Conservation (phyloP, 2,329 filamentous ascomycete species). For the Zymoseptoria tritici region DNA sequence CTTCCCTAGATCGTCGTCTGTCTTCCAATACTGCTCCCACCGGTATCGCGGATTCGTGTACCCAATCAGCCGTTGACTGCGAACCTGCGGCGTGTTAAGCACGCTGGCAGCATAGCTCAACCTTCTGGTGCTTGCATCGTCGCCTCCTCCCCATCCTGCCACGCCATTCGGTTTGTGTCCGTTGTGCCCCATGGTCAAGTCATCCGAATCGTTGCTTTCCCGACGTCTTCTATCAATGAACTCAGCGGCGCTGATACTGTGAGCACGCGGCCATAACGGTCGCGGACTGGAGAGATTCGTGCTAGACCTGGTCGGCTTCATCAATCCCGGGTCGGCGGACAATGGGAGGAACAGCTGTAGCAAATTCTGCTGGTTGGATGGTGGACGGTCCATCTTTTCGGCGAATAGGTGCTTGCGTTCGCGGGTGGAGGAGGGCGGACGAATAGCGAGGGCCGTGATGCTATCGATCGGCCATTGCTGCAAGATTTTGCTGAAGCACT, state of each 20-base stretch:
- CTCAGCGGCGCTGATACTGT: conserved; percentile 18
- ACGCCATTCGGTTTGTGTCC: conserved; percentile 2
- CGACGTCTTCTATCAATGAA: conserved; percentile 10
- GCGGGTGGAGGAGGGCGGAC: background rate
- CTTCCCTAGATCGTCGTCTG: conserved; percentile 61
- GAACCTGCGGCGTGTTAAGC: conserved; percentile 57
- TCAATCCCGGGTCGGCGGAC: background rate
- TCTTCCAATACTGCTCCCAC: conserved; percentile 82
- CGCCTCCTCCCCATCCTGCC: conserved; percentile 23
- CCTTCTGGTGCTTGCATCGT: conserved; percentile 32
- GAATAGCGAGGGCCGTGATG: background rate
- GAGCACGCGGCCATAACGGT: conserved; percentile 9
- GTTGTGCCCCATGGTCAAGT: conserved; percentile 8
- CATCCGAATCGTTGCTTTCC: conserved; percentile 13
- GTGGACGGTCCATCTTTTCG: background rate
- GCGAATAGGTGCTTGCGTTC: background rate
- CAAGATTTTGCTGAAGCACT: background rate
- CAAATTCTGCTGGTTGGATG: background rate
- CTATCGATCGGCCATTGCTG: background rate
- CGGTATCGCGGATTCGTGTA: conserved; percentile 77
- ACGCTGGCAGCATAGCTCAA: conserved; percentile 37
- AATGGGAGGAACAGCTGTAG: background rate
- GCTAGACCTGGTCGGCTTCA: conserved; percentile 10
- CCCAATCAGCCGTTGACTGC: conserved; percentile 80
- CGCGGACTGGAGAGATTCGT: conserved; percentile 15